phyloP scores from a whole-genome alignment of 75 land plant species.

The Chamaecyparis obtusa region DNA sequence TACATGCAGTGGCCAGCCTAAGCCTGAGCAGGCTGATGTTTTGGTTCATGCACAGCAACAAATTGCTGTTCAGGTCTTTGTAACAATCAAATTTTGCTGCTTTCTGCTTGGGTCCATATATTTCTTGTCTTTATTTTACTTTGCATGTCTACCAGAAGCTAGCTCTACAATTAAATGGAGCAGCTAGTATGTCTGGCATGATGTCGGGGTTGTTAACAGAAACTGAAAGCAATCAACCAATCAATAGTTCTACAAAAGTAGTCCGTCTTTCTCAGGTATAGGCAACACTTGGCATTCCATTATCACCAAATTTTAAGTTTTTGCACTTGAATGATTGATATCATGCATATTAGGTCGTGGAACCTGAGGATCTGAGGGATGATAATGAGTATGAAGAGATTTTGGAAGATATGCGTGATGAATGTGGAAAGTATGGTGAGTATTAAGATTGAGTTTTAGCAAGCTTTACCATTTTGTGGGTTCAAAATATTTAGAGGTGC shows the following conservation, averaged over 20 bases:
- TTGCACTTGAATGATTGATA: not conserved
- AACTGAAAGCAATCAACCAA: not conserved
- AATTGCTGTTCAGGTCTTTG: conserved; percentile 79
- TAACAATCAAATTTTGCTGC: not conserved
- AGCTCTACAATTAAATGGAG: not conserved
- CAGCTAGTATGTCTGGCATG: not conserved
- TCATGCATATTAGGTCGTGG: conserved; percentile 24
- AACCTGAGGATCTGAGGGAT: conserved; percentile 31
- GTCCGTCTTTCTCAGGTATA: conserved; percentile 29
- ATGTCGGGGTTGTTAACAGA: conserved; percentile 14
- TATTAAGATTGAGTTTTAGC: not conserved
- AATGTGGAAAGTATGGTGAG: conserved; percentile 43
- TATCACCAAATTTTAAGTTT: not conserved
- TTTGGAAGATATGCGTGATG: conserved; percentile 38
- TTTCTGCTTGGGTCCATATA: not conserved
- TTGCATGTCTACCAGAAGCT: not conserved
- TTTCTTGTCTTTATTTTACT: not conserved
- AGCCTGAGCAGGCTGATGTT: conserved; percentile 86
- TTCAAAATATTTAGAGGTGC: not conserved
- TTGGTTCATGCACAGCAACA: conserved; percentile 88
- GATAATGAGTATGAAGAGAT: conserved; percentile 36
- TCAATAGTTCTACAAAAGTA: conserved; percentile 20
- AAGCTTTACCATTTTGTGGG: not conserved
- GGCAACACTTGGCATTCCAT: conserved; percentile 1
- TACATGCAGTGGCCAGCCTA: conserved; percentile 76